Base-by-base conservation (phyloP, 179 eudicot species). In the Beta lomatogona region DNA sequence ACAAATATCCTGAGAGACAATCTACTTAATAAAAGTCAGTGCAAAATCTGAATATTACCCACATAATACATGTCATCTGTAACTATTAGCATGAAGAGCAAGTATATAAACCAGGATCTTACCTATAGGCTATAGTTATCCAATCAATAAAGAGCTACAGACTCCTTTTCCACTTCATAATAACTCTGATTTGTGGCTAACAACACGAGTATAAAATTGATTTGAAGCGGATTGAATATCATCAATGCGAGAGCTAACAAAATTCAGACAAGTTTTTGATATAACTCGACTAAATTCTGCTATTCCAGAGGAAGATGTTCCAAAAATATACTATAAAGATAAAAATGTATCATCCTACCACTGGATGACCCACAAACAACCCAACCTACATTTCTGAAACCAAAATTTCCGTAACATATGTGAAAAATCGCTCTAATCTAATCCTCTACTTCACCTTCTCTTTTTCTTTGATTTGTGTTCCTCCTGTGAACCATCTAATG, bases 401-500 rank as follows among this genome's bases (percentile, higher is more conserved):
- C 82, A 66, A 65, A 80, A 73, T 61, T 73, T 44, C 16, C 7
- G 52, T 25, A 21, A 71, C 48, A 71, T 25, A 66, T 6, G 63
- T 52, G 31, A 83, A 82, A 79, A 75, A 25, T 71, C 44, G 58
- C 45, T 10, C 22, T 57, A 58, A 36, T 36, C 79, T 73, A 77
- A 69, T 66, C 54, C 58, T 79, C 41, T 66, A 54, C 82, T 84
- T 82, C 71, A 79, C 65, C 78, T 86, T 79, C 82, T 88, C 81
- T 83, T 90, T 77, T 88, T 87, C 83, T 85, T 87, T n/a, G 85
- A 48, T 52, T 82, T 78, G 57, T 77, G 76, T 77, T 63, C 82
- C 85, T 87, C 86, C 73, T 63, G 85, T 46, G 84, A 83, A 72
- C 61, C 82, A 59, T 66, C 80, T 14, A 82, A 59, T 58, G 58